Evolutionary conservation across 352 stramenopile species (phyloP).

Genomic region (Globisporangium uncinulatum): DNA sequence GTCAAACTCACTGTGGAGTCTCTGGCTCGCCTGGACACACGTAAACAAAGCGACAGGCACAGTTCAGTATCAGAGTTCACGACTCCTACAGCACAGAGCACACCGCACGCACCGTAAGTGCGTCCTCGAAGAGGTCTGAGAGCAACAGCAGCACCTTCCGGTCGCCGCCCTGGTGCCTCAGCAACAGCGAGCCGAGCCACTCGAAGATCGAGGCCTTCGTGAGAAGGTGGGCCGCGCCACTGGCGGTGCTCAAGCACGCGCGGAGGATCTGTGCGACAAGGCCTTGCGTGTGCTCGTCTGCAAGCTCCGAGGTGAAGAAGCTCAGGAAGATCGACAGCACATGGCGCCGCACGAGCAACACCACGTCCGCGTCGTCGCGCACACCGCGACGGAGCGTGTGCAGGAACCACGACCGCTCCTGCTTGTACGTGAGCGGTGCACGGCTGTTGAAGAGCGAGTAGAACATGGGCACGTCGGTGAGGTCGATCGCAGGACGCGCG

Average conservation of each 20-base stretch:
- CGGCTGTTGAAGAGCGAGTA: constrained; percentile 85
- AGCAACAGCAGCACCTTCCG: constrained; percentile 26
- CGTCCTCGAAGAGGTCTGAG: constrained; percentile 30
- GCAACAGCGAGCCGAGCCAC: constrained; percentile 46
- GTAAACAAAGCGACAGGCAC: not conserved
- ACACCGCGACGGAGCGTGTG: constrained; percentile 69
- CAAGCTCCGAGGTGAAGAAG: constrained; percentile 71
- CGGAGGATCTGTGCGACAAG: constrained; percentile 62
- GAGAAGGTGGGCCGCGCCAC: constrained; percentile 47
- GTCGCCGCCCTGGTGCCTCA: constrained; percentile 10
- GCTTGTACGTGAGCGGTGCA: constrained; percentile 59
- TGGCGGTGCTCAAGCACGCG: constrained; percentile 36
- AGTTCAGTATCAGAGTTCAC: not conserved
- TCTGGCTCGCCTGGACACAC: constrained; percentile 14
- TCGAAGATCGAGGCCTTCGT: constrained; percentile 58
- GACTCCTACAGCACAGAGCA: not conserved
- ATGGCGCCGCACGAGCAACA: constrained; percentile 67
- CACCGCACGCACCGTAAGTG: constrained; percentile 16
- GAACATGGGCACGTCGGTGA: constrained; percentile 85
- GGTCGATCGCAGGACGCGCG: constrained; percentile 66
- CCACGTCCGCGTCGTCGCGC: constrained; percentile 55
- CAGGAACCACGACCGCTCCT: constrained; percentile 82
- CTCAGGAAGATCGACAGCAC: constrained; percentile 78
- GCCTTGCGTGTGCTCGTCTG: constrained; percentile 70
- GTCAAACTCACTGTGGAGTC: constrained; percentile 26